Percentiles rank a stretch among this genome's conserved stretches.
These are phyloP conservation scores for Cercospora sp. DNA, from an alignment of 2,329 filamentous ascomycete genomes.

Conservation along the genomic window DNA sequence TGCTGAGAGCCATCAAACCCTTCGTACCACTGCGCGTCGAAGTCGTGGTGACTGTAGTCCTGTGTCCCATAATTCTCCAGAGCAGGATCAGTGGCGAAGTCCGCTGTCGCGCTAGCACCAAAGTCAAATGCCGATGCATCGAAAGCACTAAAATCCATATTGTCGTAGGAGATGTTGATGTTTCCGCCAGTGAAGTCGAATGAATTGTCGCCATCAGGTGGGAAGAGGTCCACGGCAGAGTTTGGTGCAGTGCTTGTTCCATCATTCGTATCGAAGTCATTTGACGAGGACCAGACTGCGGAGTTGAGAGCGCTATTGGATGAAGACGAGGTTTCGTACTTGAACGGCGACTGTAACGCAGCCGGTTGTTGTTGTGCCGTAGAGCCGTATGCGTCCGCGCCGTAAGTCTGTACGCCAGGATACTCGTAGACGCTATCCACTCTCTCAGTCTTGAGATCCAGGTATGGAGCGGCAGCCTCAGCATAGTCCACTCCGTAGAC, in stretches of 20 bases:
- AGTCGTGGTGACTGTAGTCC: slow-evolving; percentile 10
- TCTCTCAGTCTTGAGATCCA: slow-evolving; percentile 21
- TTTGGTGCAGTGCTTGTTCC: slow-evolving; percentile 18
- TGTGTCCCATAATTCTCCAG: slow-evolving; percentile 24
- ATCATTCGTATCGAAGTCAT: slow-evolving; percentile 18
- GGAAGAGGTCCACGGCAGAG: slow-evolving; percentile 21
- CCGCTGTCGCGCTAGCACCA: slow-evolving; percentile 17
- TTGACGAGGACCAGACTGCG: slow-evolving; percentile 28
- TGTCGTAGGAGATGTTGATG: slow-evolving; percentile 45
- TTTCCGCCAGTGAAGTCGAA: slow-evolving; percentile 45
- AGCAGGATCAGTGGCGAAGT: slow-evolving; percentile 29
- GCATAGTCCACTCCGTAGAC: neutral
- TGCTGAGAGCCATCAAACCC: slow-evolving; percentile 1
- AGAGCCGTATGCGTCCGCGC: slow-evolving; percentile 17
- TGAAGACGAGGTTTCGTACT: slow-evolving; percentile 32
- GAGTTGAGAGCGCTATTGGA: slow-evolving; percentile 33
- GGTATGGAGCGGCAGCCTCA: neutral
- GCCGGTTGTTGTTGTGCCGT: slow-evolving; percentile 13
- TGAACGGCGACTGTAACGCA: slow-evolving; percentile 36
- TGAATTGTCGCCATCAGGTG: slow-evolving; percentile 34
- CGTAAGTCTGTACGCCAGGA: slow-evolving; percentile 10
- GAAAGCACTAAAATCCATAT: slow-evolving; percentile 29
- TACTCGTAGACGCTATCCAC: slow-evolving; percentile 31
- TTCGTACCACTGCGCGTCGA: slow-evolving; percentile 11
- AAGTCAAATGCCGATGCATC: slow-evolving; percentile 37